A percentile compares a stretch with the other conserved stretches of the same genome.
These are phyloP conservation scores for Amanita exitialis DNA, from an alignment of 768 basidiomycete species.

Conservation along the genomic window DNA sequence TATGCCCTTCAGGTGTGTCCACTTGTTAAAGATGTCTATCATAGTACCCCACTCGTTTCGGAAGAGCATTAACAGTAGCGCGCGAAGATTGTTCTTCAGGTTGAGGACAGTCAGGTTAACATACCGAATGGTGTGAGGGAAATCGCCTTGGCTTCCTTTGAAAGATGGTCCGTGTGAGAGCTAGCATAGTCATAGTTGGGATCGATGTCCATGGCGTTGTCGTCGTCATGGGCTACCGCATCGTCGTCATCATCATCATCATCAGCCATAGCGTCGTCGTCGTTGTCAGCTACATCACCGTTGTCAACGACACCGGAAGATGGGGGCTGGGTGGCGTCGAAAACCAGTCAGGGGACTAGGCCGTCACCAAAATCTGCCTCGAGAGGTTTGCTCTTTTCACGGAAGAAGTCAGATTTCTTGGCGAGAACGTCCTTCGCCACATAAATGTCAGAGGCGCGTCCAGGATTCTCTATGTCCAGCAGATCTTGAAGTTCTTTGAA, in stretches of 20 bases:
- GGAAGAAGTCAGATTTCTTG: too few species aligned
- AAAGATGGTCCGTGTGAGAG: conserved; percentile 2
- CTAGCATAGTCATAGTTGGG: too few species aligned
- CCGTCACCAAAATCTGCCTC: too few species aligned
- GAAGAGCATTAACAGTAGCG: conserved; percentile 7
- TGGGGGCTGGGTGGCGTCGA: not conserved
- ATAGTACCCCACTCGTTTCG: conserved; percentile 6
- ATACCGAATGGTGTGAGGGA: conserved; percentile 9
- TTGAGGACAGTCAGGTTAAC: conserved; percentile 9
- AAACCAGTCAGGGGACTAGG: too few species aligned
- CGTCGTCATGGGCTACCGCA: not conserved
- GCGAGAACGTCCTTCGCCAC: not conserved
- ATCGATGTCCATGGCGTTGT: not conserved
- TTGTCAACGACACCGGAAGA: not conserved
- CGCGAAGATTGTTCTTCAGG: conserved; percentile 1
- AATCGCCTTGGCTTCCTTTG: not conserved
- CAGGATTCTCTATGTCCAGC: not conserved
- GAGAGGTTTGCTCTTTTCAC: too few species aligned
- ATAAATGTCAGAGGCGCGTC: not conserved
- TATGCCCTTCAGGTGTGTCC: conserved; percentile 4
- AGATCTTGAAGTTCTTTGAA: not conserved
- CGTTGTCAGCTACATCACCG: too few species aligned
- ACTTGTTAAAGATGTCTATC: conserved; percentile 5
- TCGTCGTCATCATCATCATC: not conserved
- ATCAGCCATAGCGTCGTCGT: not conserved